A percentile compares a stretch with the other conserved stretches of the same genome.
Conservation (phyloP, 1,284 basidiomycete species). For the Trametes hirsuta region DNA sequence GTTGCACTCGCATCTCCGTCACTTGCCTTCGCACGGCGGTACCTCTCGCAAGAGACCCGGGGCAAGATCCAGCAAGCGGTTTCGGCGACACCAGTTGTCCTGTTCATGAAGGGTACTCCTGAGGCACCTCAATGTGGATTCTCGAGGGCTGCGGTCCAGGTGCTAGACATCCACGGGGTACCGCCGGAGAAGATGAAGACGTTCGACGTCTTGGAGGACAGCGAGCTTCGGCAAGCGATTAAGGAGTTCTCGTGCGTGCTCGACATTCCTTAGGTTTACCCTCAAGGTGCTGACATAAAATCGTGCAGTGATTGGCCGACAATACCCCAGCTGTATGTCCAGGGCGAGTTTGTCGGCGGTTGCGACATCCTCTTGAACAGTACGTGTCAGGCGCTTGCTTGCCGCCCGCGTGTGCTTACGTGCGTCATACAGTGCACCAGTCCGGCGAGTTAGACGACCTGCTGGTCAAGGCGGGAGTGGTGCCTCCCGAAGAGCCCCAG, state of each 20-base stretch:
- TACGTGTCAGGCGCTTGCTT: conserved; percentile 27
- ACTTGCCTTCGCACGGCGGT: conserved; percentile 38
- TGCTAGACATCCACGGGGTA: conserved; percentile 89
- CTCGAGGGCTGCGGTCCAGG: conserved; percentile 91
- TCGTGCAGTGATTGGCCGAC: conserved; percentile 91
- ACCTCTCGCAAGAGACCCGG: conserved; percentile 49
- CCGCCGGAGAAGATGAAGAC: conserved; percentile 80
- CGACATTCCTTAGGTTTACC: conserved; percentile 32
- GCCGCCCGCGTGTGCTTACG: neutral
- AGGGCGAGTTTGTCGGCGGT: conserved; percentile 95
- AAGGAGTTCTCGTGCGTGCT: conserved; percentile 91
- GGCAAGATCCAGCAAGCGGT: conserved; percentile 63
- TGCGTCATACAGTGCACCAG: conserved; percentile 80
- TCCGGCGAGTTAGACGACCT: conserved; percentile 91
- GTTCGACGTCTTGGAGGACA: conserved; percentile 90
- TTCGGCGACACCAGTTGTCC: conserved; percentile 73
- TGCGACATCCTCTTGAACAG: conserved; percentile 94
- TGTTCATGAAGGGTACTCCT: conserved; percentile 93
- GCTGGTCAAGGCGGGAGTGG: conserved; percentile 73
- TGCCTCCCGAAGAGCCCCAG: conserved; percentile 43
- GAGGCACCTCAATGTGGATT: conserved; percentile 83
- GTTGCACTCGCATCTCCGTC: conserved; percentile 25
- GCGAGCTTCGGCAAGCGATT: conserved; percentile 81
- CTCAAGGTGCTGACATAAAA: conserved; percentile 29
- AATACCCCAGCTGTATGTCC: conserved; percentile 93